Base-by-base conservation (phyloP, 2,329 filamentous ascomycete genomes). In the Akanthomyces uredinophilus region DNA sequence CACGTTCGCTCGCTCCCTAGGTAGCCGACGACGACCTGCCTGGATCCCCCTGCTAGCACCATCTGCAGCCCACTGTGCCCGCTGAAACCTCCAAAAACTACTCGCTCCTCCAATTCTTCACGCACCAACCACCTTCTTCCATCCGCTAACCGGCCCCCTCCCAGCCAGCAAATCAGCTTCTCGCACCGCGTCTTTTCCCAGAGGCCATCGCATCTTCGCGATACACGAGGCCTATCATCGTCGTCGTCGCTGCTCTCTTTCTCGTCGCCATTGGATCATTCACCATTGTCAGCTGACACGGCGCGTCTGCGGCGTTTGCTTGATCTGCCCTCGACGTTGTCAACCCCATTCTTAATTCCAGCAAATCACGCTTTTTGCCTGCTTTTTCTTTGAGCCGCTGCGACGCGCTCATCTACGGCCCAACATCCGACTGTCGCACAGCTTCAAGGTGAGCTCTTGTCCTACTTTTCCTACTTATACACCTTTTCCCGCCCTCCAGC, bases 191-290 rank as follows among this genome's bases (percentile, higher is more conserved):
- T 62, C 60, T 62, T 62, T 57, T 57, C 53, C 22, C 53, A 53
- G n/a, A 55, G 54, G 60, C 53, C 53, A 57, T 74, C 70, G 69
- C 73, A 69, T 70, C 72, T 70, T 73, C 72, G 73, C 77, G 68
- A 76, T 73, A 72, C 70, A 69, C 68, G 69, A 78, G 70, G 77
- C 81, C 82, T 84, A 83, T 84, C 80, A 83, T 71, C 73, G 73
- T 77, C 75, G 70, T 70, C 69, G 75, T 68, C 74, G 71, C 64
- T 65, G 50, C 22, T 27, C 27, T 54, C 69, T 67, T 80, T 72
- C 71, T 66, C 68, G 59, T 73, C 73, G 73, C 69, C 69, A 84
- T 84, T 84, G 82, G 81, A 56, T 52, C 69, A 72, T 66, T 71
- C 63, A 64, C 63, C 64, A 62, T 68, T 67, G 75, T 83, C 82